Base-by-base conservation (phyloP, 331 rosid genomes). In the Telfairia occidentalis region DNA sequence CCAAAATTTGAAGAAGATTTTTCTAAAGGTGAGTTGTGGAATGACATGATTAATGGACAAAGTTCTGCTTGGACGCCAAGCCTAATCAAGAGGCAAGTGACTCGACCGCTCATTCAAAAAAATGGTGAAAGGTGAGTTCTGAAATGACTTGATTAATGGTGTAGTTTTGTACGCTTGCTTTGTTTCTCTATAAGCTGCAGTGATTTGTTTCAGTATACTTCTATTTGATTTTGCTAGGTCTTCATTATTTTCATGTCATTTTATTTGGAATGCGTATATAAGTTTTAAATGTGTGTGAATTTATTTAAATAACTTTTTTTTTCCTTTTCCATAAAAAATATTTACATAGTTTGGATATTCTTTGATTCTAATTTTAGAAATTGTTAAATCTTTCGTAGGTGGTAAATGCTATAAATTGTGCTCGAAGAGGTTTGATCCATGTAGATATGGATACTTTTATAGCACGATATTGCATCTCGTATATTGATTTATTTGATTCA, bases 371-470 rank as follows among this genome's bases (percentile, higher is more conserved):
- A 55, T 37, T 35, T 52, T 73, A 77, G 48, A 48, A 80, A 16
- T 65, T 67, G 26, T 76, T 43, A 55, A 3, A 23, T 52, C 37
- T 28, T 28, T 19, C 38, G 23, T 85, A 94, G 98, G 86, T 81
- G 60, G 92, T 88, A 30, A 90, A 87, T 84, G 97, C 97, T 70
- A 82, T 94, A 79, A 94, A 91, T 86, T 94, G 97, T 88, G 97
- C 93, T 73, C 86, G 97, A 72, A 87, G 96, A 81, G 98, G 98
- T 78, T 94, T 97, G 98, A 79, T 87, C 84, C 89, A 90, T 81
- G 89, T 87, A 55, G 98, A 88, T 50, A 74, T 83, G 76, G 98
- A 94, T 73, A 91, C 79, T 55, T n/a, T n/a, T n/a, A n/a, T n/a
- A n/a, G n/a, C n/a, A n/a, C n/a, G n/a, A n/a, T n/a, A n/a, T n/a